Evolutionary conservation across 2,329 filamentous ascomycete species (phyloP).

Genomic region (Penicillium sp.): DNA sequence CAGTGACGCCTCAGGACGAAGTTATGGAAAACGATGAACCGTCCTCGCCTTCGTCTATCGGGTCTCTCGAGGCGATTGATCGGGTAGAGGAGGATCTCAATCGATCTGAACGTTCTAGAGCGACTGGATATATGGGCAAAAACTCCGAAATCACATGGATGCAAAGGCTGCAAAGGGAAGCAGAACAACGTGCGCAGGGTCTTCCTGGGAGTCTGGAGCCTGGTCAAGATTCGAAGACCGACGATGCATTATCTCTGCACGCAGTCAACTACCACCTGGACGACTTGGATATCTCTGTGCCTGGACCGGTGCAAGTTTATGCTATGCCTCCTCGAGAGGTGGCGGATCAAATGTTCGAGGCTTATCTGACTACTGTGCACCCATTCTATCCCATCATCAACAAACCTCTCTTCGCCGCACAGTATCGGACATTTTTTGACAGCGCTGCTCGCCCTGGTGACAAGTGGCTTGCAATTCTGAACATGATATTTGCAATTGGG

Average conservation of each 20-base stretch:
- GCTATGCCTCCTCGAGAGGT: slow-evolving; percentile 42
- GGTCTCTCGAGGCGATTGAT: slow-evolving; percentile 47
- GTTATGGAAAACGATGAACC: slow-evolving; percentile 26
- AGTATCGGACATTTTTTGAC: slow-evolving; percentile 43
- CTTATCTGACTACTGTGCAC: slow-evolving; percentile 45
- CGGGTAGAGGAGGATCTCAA: slow-evolving; percentile 48
- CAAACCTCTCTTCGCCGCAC: slow-evolving; percentile 40
- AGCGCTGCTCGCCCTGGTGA: slow-evolving; percentile 36
- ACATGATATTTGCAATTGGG: slow-evolving; percentile 48
- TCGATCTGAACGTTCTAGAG: slow-evolving; percentile 35
- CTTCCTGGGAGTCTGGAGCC: slow-evolving; percentile 30
- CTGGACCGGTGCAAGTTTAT: slow-evolving; percentile 44
- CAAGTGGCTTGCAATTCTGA: slow-evolving; percentile 48
- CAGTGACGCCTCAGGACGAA: slow-evolving; percentile 33
- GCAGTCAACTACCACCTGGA: slow-evolving; percentile 46
- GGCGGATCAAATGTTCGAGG: slow-evolving; percentile 44
- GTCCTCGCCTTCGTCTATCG: slow-evolving; percentile 37
- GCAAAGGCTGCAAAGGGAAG: slow-evolving; percentile 42
- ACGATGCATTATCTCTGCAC: slow-evolving; percentile 35
- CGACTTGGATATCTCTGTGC: slow-evolving; percentile 43
- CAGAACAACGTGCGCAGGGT: slow-evolving; percentile 33
- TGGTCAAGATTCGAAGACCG: slow-evolving; percentile 25
- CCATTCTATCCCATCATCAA: slow-evolving; percentile 48
- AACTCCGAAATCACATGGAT: slow-evolving; percentile 50
- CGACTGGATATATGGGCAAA: slow-evolving; percentile 48